Evolutionary conservation across 2,329 filamentous ascomycete genomes (phyloP).

Genomic region (Stromatinia cepivora): DNA sequence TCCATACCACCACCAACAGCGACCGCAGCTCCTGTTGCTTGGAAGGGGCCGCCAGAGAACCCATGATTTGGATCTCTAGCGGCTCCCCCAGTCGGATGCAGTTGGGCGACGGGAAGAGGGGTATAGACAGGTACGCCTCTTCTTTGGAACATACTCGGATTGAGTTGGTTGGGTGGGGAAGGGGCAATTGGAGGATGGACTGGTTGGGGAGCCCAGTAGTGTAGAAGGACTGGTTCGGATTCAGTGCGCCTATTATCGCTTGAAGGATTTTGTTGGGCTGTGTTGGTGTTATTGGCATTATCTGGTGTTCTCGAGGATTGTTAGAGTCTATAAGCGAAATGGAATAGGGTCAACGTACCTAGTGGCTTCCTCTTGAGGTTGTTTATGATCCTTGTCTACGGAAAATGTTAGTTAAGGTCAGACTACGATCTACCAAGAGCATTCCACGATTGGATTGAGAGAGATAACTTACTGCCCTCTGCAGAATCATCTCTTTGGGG

Average conservation of each 20-base stretch:
- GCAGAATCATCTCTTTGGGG: too few species aligned
- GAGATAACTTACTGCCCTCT: background rate
- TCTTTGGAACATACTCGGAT: background rate
- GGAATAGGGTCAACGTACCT: background rate
- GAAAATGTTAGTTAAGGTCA: background rate
- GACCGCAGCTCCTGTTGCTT: background rate
- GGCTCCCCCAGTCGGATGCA: background rate
- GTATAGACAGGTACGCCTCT: background rate
- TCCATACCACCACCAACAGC: background rate
- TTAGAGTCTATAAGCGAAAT: background rate
- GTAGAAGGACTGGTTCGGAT: background rate
- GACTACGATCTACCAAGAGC: background rate
- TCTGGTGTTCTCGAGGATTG: background rate
- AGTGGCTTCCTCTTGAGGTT: background rate
- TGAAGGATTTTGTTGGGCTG: background rate
- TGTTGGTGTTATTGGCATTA: too few species aligned
- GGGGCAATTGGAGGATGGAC: background rate
- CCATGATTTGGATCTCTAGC: background rate
- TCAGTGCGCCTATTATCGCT: background rate
- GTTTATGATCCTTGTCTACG: background rate
- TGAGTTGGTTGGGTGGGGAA: background rate
- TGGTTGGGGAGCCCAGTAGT: background rate
- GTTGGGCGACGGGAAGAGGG: background rate
- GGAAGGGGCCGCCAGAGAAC: background rate
- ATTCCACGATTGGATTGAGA: too few species aligned